phyloP scores from a whole-genome alignment of 2,329 filamentous ascomycete genomes.

The Diplodia intermedia region DNA sequence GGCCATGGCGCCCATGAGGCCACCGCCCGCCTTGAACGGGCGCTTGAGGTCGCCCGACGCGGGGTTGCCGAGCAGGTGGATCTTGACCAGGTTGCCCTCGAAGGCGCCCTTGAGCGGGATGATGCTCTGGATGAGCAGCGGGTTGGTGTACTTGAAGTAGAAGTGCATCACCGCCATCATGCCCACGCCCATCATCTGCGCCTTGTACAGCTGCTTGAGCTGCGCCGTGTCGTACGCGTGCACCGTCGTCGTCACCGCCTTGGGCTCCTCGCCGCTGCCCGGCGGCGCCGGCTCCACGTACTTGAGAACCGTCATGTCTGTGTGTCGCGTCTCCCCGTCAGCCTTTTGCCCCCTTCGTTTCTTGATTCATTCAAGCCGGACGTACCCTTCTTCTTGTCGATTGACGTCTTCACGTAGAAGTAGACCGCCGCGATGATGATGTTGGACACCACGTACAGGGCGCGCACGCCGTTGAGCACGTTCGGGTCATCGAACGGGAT shows the following conservation, averaged over 20 bases:
- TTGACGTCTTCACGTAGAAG: constrained; percentile 80
- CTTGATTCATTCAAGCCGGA: constrained; percentile 26
- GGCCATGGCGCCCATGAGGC: constrained; percentile 81
- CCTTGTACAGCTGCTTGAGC: constrained; percentile 83
- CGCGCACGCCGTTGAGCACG: constrained; percentile 69
- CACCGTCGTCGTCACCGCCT: constrained; percentile 94
- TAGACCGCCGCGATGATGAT: constrained; percentile 85
- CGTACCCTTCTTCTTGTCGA: constrained; percentile 97
- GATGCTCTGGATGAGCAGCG: constrained; percentile 97
- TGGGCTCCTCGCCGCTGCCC: constrained; percentile 92
- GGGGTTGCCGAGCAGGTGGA: constrained; percentile 86
- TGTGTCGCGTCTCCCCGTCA: not conserved
- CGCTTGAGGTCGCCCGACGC: constrained; percentile 91
- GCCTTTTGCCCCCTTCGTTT: not conserved
- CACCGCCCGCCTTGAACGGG: constrained; percentile 87
- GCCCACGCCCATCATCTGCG: constrained; percentile 91
- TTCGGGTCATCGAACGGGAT: constrained; percentile 91
- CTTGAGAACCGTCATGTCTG: constrained; percentile 96
- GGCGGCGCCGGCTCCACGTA: constrained; percentile 96
- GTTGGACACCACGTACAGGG: constrained; percentile 73
- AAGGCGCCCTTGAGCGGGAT: constrained; percentile 95
- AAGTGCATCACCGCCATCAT: constrained; percentile 99
- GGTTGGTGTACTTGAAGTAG: constrained; percentile 99
- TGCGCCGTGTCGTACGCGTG: constrained; percentile 92
- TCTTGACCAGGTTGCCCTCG: constrained; percentile 95